Evolutionary conservation across 164 flowering plant genomes (phyloP).

Genomic region (Chloranthus sessilifolius): DNA sequence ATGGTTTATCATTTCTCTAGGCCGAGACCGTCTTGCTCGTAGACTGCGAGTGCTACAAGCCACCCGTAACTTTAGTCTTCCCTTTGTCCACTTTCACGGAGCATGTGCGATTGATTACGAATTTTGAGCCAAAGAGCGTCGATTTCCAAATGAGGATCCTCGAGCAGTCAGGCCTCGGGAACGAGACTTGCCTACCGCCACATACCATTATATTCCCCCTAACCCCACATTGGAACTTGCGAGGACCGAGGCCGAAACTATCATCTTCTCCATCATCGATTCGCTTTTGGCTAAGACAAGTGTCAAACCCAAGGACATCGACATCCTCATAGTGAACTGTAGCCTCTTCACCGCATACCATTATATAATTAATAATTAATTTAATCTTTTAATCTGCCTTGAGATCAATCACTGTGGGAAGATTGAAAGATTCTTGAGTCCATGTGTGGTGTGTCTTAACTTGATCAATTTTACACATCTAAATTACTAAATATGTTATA

Average conservation of each 20-base stretch:
- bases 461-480: no score
- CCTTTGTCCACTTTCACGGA: constrained; percentile 32
- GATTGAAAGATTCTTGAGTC: no score
- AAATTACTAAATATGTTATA: no score
- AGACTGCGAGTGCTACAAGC: constrained; percentile 33
- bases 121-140: background rate
- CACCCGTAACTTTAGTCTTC: constrained; percentile 25
- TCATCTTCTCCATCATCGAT: constrained; percentile 27
- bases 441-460: no score
- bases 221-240: constrained; percentile 12
- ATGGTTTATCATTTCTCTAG: constrained; percentile 31
- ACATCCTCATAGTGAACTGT: constrained; percentile 37
- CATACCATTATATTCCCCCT: constrained; percentile 14
- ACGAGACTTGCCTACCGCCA: constrained; percentile 12
- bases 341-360: no score
- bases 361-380: no score
- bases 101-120: background rate
- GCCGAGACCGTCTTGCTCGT: constrained; percentile 32
- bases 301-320: constrained; percentile 33
- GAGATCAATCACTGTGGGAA: no score
- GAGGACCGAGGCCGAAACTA: constrained; percentile 14
- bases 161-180: constrained; percentile 14
- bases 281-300: constrained; percentile 23
- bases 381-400: no score
- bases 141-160: constrained; percentile 13